Evolutionary conservation across 2,329 filamentous ascomycete species (phyloP).

Genomic region (Ceratocystis smalleyi): DNA sequence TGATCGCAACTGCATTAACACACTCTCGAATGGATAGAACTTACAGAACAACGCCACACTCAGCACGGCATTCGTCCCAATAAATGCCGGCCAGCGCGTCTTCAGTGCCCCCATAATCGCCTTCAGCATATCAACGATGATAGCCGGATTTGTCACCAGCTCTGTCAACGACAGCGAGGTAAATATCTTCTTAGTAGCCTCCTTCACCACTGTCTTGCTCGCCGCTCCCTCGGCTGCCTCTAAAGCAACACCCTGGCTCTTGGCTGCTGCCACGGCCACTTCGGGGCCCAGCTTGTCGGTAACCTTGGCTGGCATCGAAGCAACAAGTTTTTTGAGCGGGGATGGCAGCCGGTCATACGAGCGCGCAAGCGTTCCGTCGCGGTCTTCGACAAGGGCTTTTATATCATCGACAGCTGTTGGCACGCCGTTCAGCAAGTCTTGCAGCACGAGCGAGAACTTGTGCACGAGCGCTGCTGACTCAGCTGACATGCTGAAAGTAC

Average conservation of each 20-base stretch:
- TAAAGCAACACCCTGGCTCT: constrained; percentile 50
- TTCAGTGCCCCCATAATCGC: constrained; percentile 85
- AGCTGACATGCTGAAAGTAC: constrained; percentile 66
- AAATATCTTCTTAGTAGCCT: constrained; percentile 49
- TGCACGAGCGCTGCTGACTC: constrained; percentile 70
- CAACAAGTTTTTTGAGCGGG: constrained; percentile 74
- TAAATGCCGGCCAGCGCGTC: constrained; percentile 73
- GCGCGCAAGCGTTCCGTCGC: constrained; percentile 42
- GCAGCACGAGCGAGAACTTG: constrained; percentile 78
- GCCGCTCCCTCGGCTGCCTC: constrained; percentile 29
- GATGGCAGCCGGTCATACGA: constrained; percentile 54
- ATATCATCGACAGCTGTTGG: constrained; percentile 89
- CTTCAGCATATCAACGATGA: constrained; percentile 66
- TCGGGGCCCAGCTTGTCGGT: constrained; percentile 64
- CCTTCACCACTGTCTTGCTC: constrained; percentile 39
- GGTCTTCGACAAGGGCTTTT: constrained; percentile 44
- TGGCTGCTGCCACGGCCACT: constrained; percentile 61
- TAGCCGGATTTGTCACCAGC: constrained; percentile 72
- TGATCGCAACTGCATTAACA: background rate
- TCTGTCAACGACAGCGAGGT: constrained; percentile 60
- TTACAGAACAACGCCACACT: constrained; percentile 74
- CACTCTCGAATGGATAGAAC: constrained; percentile 22
- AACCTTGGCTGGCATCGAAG: constrained; percentile 67
- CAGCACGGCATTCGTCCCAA: constrained; percentile 84
- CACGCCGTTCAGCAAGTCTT: constrained; percentile 80